These are phyloP conservation scores for Rehmannia glutinosa DNA, from an alignment of 257 asterid genomes.

Conservation along the genomic window DNA sequence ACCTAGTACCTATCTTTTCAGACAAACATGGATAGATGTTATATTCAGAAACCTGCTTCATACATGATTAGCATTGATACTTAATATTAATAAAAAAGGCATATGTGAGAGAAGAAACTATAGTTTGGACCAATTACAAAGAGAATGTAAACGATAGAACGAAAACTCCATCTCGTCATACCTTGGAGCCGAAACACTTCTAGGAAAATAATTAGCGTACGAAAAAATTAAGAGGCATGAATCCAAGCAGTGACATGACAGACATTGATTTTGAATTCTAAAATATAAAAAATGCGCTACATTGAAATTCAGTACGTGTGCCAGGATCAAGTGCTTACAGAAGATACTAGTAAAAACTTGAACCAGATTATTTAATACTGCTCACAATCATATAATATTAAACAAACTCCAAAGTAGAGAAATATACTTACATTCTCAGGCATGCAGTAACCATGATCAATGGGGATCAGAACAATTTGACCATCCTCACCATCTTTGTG, in stretches of 20 bases:
- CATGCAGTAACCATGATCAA: conserved; percentile 81
- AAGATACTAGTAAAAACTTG: background rate
- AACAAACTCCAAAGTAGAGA: background rate
- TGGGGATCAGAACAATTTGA: conserved; percentile 50
- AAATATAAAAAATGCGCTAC: background rate
- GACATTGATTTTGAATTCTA: background rate
- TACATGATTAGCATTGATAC: background rate
- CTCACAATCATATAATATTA: background rate
- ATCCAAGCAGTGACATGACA: background rate
- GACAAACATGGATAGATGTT: background rate
- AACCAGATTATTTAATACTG: background rate
- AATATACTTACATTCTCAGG: conserved; percentile 65
- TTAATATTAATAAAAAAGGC: background rate
- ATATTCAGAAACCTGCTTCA: background rate
- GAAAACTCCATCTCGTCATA: too few species aligned
- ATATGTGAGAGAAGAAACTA: background rate
- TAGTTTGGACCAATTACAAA: too few species aligned
- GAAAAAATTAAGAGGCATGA: background rate
- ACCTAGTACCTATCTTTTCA: background rate
- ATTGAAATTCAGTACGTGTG: background rate
- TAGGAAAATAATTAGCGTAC: background rate
- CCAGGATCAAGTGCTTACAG: background rate
- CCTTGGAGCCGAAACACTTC: background rate
- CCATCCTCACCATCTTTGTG: conserved; percentile 44
- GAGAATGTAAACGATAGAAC: too few species aligned